Evolutionary conservation across 495 filamentous ascomycete genomes (phyloP).

Genomic region (Zalerion maritima): DNA sequence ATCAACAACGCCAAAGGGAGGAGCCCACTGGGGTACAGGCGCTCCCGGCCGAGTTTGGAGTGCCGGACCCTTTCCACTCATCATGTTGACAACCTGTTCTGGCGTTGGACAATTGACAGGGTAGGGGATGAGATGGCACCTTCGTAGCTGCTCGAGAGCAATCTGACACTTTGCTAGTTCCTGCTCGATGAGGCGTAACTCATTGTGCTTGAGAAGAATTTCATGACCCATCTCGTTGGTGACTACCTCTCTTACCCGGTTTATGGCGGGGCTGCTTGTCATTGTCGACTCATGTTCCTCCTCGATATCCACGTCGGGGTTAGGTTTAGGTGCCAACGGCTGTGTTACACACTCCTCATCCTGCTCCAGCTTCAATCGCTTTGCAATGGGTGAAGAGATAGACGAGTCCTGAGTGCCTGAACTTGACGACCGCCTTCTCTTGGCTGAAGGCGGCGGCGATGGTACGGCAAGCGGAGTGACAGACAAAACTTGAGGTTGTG

Average conservation of each 20-base stretch:
- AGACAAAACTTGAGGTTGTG: constrained; percentile 19
- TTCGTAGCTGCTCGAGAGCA: constrained; percentile 86
- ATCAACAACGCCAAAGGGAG: constrained; percentile 77
- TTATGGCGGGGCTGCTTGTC: constrained; percentile 10
- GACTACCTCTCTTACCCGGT: constrained; percentile 52
- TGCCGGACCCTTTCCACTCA: constrained; percentile 54
- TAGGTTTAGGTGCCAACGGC: too few relatives aligned
- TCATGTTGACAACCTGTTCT: constrained; percentile 48
- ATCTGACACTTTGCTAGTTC: constrained; percentile 92
- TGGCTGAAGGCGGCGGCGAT: constrained; percentile 10
- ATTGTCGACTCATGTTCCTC: background rate
- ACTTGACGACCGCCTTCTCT: constrained; percentile 13
- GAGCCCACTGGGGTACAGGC: constrained; percentile 48
- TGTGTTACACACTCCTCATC: constrained; percentile 15
- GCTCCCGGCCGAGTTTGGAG: constrained; percentile 40
- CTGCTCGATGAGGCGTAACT: constrained; percentile 86
- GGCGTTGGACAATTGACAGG: constrained; percentile 48
- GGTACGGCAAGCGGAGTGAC: constrained; percentile 7
- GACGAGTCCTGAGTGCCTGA: constrained; percentile 5
- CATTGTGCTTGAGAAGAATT: constrained; percentile 86
- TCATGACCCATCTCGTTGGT: constrained; percentile 80
- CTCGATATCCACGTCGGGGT: constrained; percentile 1
- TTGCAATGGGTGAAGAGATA: constrained; percentile 11
- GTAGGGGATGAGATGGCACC: constrained; percentile 82
- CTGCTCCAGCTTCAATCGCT: constrained; percentile 23